A percentile compares a stretch with the other conserved stretches of the same genome.
These are phyloP conservation scores for Pseudopyricularia javanii DNA, from an alignment of 2,329 filamentous ascomycete species.

Conservation along the genomic window DNA sequence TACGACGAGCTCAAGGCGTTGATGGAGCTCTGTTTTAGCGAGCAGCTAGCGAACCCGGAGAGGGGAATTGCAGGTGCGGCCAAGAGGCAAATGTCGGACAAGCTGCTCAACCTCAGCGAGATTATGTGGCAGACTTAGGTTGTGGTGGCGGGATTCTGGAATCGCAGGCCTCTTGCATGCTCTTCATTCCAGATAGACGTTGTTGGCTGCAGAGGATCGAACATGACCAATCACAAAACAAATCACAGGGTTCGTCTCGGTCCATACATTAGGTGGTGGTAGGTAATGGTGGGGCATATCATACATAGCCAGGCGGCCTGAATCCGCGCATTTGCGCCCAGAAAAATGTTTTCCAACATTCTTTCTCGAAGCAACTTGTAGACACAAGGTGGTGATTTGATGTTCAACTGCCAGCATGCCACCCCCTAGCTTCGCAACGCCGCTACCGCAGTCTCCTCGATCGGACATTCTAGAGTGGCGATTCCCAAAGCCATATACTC, in stretches of 20 bases:
- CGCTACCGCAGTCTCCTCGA: slow-evolving; percentile 27
- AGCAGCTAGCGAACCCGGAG: slow-evolving; percentile 52
- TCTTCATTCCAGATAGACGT: background rate
- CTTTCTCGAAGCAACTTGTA: too few species aligned
- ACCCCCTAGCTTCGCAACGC: slow-evolving; percentile 23
- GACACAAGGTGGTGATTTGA: too few species aligned
- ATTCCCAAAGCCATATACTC: slow-evolving; percentile 28
- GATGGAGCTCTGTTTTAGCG: slow-evolving; percentile 56
- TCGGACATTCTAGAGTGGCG: slow-evolving; percentile 32
- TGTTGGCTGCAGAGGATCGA: background rate
- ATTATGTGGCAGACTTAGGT: slow-evolving; percentile 51
- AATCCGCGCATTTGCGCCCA: too few species aligned
- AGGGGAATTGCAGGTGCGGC: slow-evolving; percentile 56
- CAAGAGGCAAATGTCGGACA: slow-evolving; percentile 57
- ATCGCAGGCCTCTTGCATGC: background rate
- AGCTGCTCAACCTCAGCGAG: slow-evolving; percentile 58
- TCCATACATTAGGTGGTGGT: too few species aligned
- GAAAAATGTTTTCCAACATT: too few species aligned
- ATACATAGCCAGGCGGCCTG: too few species aligned
- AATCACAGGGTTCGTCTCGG: too few species aligned
- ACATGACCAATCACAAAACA: too few species aligned
- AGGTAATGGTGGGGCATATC: too few species aligned
- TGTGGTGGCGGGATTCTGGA: background rate
- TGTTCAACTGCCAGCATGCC: background rate
- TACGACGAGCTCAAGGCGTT: slow-evolving; percentile 57